Evolutionary conservation across 2,329 filamentous ascomycete genomes (phyloP).

Genomic region (Epichloe glyceriae): DNA sequence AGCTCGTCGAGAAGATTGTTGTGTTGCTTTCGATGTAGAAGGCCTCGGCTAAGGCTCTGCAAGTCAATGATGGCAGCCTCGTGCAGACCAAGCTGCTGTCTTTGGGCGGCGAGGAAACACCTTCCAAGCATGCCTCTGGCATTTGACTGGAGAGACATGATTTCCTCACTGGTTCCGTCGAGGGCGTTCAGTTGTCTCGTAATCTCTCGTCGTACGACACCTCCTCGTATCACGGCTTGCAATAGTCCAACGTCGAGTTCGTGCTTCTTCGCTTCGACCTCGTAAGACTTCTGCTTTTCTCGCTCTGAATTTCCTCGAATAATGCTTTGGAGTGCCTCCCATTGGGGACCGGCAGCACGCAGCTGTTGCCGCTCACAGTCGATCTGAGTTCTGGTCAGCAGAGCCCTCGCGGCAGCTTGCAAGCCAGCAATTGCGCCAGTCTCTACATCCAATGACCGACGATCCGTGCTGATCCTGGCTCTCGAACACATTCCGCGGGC

Average conservation of each 20-base stretch:
- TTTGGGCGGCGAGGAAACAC: constrained; percentile 32
- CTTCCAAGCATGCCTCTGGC: constrained; percentile 50
- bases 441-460: constrained; percentile 37
- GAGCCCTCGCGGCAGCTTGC: constrained; percentile 54
- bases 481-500: constrained; percentile 55
- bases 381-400: constrained; percentile 43
- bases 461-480: constrained; percentile 39
- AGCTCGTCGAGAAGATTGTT: constrained; percentile 55
- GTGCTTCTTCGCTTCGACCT: constrained; percentile 35
- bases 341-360: constrained; percentile 33
- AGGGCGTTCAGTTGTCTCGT: constrained; percentile 35
- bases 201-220: constrained; percentile 38
- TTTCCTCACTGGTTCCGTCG: constrained; percentile 28
- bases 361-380: constrained; percentile 37
- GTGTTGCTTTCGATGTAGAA: constrained; percentile 46
- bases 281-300: constrained; percentile 28
- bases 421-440: constrained; percentile 38
- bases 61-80: constrained; percentile 44
- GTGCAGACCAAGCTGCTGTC: constrained; percentile 44
- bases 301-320: constrained; percentile 37
- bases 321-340: constrained; percentile 30
- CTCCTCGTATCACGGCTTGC: constrained; percentile 40
- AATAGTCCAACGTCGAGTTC: constrained; percentile 30
- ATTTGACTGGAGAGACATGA: constrained; percentile 42
- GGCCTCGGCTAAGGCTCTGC: constrained; percentile 57